Conservation (phyloP, 352 stramenopile species). For the Vaucheria bursata region DNA sequence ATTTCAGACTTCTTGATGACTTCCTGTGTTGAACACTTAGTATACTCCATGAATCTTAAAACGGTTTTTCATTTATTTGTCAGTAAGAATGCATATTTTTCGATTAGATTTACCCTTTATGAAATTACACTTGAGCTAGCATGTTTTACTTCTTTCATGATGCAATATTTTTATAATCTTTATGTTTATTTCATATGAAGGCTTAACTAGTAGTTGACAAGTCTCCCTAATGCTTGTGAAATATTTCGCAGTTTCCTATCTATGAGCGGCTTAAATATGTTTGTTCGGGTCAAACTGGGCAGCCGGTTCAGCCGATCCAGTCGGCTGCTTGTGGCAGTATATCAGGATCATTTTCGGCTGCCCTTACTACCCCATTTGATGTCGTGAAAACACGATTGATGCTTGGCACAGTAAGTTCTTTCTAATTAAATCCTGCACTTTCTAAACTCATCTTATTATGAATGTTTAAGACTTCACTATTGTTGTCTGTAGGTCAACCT, state of each 20-base stretch:
- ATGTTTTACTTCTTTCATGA: too few relatives aligned
- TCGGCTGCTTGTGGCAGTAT: slow-evolving; percentile 86
- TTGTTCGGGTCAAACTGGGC: slow-evolving; percentile 49
- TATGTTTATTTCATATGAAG: too few relatives aligned
- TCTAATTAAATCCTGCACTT: not conserved
- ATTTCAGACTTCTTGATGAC: too few relatives aligned
- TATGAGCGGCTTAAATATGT: slow-evolving; percentile 74
- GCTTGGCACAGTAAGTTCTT: slow-evolving; percentile 62
- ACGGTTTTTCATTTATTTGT: too few relatives aligned
- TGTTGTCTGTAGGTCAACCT: not conserved
- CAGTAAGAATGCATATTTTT: too few relatives aligned
- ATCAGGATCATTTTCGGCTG: slow-evolving; percentile 84
- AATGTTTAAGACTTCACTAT: not conserved
- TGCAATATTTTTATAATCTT: too few relatives aligned
- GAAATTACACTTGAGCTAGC: too few relatives aligned
- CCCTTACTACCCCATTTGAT: slow-evolving; percentile 96
- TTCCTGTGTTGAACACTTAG: too few relatives aligned
- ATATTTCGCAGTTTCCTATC: slow-evolving; percentile 97
- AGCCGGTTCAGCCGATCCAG: slow-evolving; percentile 73
- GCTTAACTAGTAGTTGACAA: too few relatives aligned
- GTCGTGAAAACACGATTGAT: slow-evolving; percentile 98
- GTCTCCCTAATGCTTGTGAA: too few relatives aligned
- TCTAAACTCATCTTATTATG: not conserved
- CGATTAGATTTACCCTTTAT: too few relatives aligned
- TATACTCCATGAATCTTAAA: too few relatives aligned